phyloP scores from a whole-genome alignment of 106 monocot species.

The Platanthera zijinensis region DNA sequence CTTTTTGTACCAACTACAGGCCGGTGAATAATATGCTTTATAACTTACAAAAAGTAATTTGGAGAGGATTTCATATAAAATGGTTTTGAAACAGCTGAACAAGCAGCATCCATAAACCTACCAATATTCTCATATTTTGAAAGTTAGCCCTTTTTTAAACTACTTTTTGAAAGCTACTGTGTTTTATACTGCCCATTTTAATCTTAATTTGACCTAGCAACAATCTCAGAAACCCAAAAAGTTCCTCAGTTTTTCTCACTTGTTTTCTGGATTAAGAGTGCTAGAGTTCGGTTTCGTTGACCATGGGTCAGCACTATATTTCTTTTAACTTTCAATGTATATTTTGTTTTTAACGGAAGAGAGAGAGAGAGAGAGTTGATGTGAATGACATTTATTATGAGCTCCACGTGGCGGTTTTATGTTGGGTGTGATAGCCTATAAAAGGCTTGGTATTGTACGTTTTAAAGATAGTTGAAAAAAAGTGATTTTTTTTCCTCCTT shows the following conservation, averaged over 20 bases:
- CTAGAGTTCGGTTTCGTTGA: too few relatives aligned
- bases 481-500: too few relatives aligned
- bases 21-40: background rate
- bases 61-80: background rate
- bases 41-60: background rate
- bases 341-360: too few relatives aligned
- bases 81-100: background rate
- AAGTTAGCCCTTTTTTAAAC: background rate
- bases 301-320: too few relatives aligned
- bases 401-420: too few relatives aligned
- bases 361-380: too few relatives aligned
- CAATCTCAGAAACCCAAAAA: background rate
- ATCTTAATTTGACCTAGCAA: background rate
- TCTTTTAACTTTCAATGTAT: too few relatives aligned
- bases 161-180: background rate
- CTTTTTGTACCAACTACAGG: background rate
- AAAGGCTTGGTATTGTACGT: too few relatives aligned
- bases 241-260: background rate
- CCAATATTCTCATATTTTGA: background rate
- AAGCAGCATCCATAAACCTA: background rate
- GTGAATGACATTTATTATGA: too few relatives aligned
- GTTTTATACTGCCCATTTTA: background rate
- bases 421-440: too few relatives aligned
- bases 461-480: too few relatives aligned
- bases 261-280: background rate